A percentile compares a stretch with the other conserved stretches of the same genome.
Conservation (phyloP, 176 grass and related monocot genomes). For the Neostapfia colusana region DNA sequence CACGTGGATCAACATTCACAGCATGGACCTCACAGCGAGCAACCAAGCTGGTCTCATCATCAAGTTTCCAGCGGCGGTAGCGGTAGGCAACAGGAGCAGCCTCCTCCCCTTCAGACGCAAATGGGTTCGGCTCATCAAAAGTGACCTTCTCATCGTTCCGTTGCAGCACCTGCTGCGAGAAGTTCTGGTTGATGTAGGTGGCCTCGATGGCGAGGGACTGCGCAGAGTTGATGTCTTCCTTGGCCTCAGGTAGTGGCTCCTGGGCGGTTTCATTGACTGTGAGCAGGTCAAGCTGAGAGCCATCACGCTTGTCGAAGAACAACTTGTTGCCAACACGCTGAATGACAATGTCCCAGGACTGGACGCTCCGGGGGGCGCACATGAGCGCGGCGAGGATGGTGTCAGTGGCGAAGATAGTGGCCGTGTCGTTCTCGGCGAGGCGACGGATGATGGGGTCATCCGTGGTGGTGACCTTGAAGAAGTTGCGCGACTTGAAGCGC, state of each 20-base stretch:
- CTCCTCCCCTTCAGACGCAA: conserved; percentile 63
- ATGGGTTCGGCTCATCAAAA: conserved; percentile 80
- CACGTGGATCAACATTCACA: no score
- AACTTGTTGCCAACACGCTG: conserved; percentile 90
- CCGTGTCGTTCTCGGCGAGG: conserved; percentile 74
- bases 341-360: conserved; percentile 78
- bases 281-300: conserved; percentile 72
- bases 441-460: conserved; percentile 82
- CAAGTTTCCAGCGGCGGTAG: conserved; percentile 81
- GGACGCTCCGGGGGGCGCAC: conserved; percentile 71
- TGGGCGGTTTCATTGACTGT: conserved; percentile 75
- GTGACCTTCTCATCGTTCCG: conserved; percentile 70
- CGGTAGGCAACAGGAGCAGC: conserved; percentile 70
- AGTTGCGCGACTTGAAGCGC: conserved; percentile 75
- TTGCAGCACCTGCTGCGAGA: conserved; percentile 69
- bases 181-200: conserved; percentile 89
- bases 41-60: conserved; percentile 61
- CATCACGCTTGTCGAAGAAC: conserved; percentile 88
- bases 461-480: conserved; percentile 77
- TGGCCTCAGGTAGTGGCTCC: conserved; percentile 72
- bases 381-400: conserved; percentile 71
- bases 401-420: conserved; percentile 70
- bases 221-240: conserved; percentile 78
- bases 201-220: conserved; percentile 66
- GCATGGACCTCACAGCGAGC: conserved; percentile 82